These are phyloP conservation scores for Phialocephala subalpina DNA, from an alignment of 2,329 filamentous ascomycete species.

Conservation along the genomic window DNA sequence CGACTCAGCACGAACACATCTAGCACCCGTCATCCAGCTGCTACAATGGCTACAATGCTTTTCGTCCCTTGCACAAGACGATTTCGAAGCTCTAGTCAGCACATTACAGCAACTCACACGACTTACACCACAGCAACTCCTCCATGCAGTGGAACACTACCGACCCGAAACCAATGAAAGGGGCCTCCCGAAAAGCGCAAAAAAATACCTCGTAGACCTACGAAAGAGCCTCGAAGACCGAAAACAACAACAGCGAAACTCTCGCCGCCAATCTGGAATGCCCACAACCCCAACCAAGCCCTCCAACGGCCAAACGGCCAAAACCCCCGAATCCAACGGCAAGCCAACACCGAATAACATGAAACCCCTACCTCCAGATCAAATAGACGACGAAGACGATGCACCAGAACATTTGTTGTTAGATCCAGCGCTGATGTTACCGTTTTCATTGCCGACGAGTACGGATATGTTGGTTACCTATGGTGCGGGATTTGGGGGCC, in stretches of 20 bases:
- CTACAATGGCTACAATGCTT: constrained; percentile 98
- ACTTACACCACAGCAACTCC: constrained; percentile 85
- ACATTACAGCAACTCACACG: constrained; percentile 90
- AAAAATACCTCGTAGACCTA: constrained; percentile 83
- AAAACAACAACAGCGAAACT: constrained; percentile 60
- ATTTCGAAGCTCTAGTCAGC: constrained; percentile 85
- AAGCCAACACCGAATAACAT: constrained; percentile 40
- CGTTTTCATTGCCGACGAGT: constrained; percentile 93
- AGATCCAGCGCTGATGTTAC: constrained; percentile 90
- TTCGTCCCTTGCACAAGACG: constrained; percentile 85
- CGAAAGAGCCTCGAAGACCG: constrained; percentile 76
- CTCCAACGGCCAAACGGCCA: constrained; percentile 53
- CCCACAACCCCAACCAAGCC: constrained; percentile 49
- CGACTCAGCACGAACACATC: constrained; percentile 82
- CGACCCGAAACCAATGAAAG: constrained; percentile 96
- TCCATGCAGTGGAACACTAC: constrained; percentile 93
- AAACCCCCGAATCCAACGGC: constrained; percentile 51
- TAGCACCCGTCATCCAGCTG: constrained; percentile 90
- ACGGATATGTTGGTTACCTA: constrained; percentile 98
- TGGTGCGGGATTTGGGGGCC: constrained; percentile 90
- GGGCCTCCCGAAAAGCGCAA: constrained; percentile 83
- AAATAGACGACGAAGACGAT: constrained; percentile 66
- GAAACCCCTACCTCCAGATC: constrained; percentile 35
- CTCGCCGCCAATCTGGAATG: constrained; percentile 48
- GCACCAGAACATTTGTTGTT: constrained; percentile 79